Base-by-base conservation (phyloP, 2,329 filamentous ascomycete species). In the Beauveria sp. region DNA sequence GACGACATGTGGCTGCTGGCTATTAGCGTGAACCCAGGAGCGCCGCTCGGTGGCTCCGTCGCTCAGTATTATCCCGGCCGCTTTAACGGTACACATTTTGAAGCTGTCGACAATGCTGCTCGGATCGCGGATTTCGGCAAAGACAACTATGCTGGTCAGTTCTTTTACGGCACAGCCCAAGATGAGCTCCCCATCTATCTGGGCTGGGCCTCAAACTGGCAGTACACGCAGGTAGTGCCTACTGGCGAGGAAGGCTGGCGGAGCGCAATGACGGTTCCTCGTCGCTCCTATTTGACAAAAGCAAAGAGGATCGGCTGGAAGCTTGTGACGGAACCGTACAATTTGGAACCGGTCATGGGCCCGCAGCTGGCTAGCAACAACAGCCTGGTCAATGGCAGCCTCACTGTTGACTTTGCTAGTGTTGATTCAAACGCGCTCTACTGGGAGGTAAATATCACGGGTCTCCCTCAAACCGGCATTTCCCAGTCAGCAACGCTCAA, bases 11-110 rank as follows among this genome's bases (percentile, higher is more conserved):
- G 70, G 71, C 72, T 83, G 24, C 68, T 86, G 65, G 66, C 73
- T 3, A 75, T 86, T 43, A 81, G 78, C 14, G 79, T 85, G 67
- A 85, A 85, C 65, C 83, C 82, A 0, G 83, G 82, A 5, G 81
- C 80, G 0, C 83, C 83, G 0, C 71, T 80, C 0, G 83, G 83
- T 9, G 83, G 83, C 0, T 83, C 79, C 1, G 77, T 80, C 20
- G 77, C 77, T 1, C 71, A 85, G 68, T 86, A 86, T 68, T 83
- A 82, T 73, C 72, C 80, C 0, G 85, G 86, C 5, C 73, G 71
- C 2, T 88, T 87, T 74, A 86, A 88, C 64, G 86, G 85, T n/a
- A 86, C 83, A 0, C 81, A 85, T 68, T 88, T 86, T 63, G 64
- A 67, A n/a, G 64, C 70, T 10, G 64, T 70, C 12, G 71, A 72